Evolutionary conservation across 2,329 filamentous ascomycete genomes (phyloP), one percentile per base, ranked within the genome.

Genomic region (Xylariaceae sp.): DNA sequence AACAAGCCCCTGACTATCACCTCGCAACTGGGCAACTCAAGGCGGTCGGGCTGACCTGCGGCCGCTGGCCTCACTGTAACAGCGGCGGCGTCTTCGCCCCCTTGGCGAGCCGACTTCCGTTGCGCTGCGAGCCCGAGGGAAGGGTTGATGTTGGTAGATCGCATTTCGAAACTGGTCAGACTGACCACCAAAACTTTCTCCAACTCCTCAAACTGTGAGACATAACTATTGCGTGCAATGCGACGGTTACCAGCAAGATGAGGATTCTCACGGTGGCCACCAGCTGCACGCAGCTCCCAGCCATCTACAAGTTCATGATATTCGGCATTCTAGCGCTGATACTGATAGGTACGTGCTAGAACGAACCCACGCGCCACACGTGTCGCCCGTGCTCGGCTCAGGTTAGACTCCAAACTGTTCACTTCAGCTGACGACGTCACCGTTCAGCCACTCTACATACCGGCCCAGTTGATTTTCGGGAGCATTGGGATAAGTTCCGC

Each of bases 401-500:
- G n/a, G n/a, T n/a, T 12, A 15, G 11, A 31, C 9, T 31, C 30
- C 14, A 22, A 9, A 18, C 10, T n/a, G 44, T 19, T 15, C 12
- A n/a, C 32, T 39, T 17, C 42, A 33, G 19, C 9, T 17, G 31
- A 30, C 32, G n/a, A 35, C 38, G 12, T 42, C 41, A 15, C 15
- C 7, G 3, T 39, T 42, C n/a, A 55, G 51, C 51, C 40, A 52
- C 54, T 6, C 30, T 56, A 22, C 60, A 61, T 42, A 59, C 59
- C 6, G 57, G 50, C 2, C 58, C 59, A 1, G 56, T 56, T 42
- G 56, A 58, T 40, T 58, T 60, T 35, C 57, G 60, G 41, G 46
- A 56, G 42, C 53, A 55, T 39, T 62, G 60, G 60, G 57, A 60
- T 22, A 60, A 57, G 42, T 50, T 62, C 31, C 56, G 58, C 14